phyloP scores from a whole-genome alignment of 805 yeast species.

The Blastobotrys chiropterorum region DNA sequence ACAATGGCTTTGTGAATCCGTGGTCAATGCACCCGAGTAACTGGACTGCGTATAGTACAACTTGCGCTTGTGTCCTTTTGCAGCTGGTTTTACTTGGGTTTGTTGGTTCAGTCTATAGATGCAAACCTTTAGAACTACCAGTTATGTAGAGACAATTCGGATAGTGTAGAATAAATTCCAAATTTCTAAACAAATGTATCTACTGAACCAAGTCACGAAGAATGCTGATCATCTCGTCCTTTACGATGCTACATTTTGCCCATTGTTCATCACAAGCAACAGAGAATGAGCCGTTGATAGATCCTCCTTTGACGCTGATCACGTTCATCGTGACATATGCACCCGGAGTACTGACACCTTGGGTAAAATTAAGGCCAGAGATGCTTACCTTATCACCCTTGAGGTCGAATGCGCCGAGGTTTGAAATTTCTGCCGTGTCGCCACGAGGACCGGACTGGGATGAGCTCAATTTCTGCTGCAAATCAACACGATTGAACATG shows the following conservation, averaged over 20 bases:
- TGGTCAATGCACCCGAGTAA: constrained; percentile 1
- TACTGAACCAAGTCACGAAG: neutral
- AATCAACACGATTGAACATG: neutral
- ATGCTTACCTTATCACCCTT: constrained; percentile 1
- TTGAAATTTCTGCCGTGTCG: constrained; percentile 8
- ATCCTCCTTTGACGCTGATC: constrained; percentile 5
- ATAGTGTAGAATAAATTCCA: too few relatives aligned
- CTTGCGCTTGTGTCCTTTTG: neutral
- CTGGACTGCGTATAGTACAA: neutral
- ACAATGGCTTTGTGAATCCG: constrained; percentile 36
- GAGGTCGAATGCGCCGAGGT: constrained; percentile 7
- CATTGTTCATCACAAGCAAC: constrained; percentile 5
- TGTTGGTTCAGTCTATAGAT: neutral
- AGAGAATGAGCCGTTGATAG: constrained; percentile 4
- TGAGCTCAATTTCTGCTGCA: neutral
- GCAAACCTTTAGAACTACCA: neutral
- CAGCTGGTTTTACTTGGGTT: neutral
- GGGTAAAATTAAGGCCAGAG: constrained; percentile 3
- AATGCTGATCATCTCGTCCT: neutral
- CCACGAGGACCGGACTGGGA: neutral
- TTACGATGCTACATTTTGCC: neutral
- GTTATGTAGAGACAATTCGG: neutral
- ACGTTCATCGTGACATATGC: constrained; percentile 6
- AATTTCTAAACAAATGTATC: too few relatives aligned
- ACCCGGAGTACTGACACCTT: constrained; percentile 3